Conservation (phyloP, 78 protist genomes). For the Dictyostelium brefeldianum region DNA sequence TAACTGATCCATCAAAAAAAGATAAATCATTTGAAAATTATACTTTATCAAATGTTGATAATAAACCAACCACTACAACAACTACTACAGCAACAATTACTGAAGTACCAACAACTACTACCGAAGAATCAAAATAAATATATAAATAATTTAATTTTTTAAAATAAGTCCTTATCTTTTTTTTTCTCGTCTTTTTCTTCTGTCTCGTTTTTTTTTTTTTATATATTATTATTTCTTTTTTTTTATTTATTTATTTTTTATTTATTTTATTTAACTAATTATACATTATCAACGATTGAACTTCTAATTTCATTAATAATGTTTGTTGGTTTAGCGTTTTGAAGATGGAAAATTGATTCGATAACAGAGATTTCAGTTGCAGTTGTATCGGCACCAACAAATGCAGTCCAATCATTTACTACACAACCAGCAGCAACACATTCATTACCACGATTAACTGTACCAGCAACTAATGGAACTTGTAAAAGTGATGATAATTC, state of each 20-base stretch:
- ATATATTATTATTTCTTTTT: background rate
- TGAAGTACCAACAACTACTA: background rate
- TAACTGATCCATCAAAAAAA: conserved; percentile 24
- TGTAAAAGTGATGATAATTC: conserved; percentile 97
- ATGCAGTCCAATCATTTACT: conserved; percentile 98
- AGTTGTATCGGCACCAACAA: conserved; percentile 98
- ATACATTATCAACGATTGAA: conserved; percentile 74
- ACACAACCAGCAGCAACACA: conserved; percentile 96
- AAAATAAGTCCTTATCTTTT: too few relatives aligned
- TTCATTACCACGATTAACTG: conserved; percentile 96
- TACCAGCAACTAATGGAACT: conserved; percentile 96
- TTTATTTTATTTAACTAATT: background rate
- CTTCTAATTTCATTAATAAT: conserved; percentile 56
- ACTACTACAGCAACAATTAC: background rate
- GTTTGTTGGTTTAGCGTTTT: conserved; percentile 48
- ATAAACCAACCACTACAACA: background rate
- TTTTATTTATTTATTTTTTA: background rate
- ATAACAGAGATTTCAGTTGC: conserved; percentile 97
- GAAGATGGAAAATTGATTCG: conserved; percentile 86
- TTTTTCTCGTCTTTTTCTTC: background rate
- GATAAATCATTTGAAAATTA: conserved; percentile 16
- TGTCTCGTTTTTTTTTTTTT: background rate
- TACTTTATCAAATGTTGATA: conserved; percentile 17
- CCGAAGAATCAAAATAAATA: background rate
- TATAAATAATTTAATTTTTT: too few relatives aligned